Evolutionary conservation across 345 rosid genomes (phyloP).

Genomic region (Acer negundo): DNA sequence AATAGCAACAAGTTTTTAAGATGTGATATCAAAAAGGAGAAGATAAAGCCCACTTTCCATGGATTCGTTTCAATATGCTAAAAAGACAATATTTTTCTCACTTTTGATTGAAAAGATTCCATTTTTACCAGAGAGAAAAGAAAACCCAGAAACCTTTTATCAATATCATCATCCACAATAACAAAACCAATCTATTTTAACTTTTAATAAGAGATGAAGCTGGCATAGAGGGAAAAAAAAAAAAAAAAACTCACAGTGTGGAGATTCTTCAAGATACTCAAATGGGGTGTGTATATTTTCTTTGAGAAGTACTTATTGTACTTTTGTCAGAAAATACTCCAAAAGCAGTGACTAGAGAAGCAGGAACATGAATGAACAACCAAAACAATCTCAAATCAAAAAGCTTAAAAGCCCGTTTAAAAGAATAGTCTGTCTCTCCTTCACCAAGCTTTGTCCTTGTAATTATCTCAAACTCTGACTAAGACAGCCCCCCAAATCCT

Average conservation of each 20-base stretch:
- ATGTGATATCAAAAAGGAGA: background rate
- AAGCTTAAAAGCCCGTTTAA: slow-evolving; percentile 8
- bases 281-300: slow-evolving; percentile 14
- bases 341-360: slow-evolving; percentile 26
- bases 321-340: background rate
- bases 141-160: background rate
- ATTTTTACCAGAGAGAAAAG: slow-evolving; percentile 6
- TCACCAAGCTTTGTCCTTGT: slow-evolving; percentile 3
- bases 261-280: slow-evolving; percentile 46
- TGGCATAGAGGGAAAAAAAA: slow-evolving; percentile 2
- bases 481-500: background rate
- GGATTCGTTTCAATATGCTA: slow-evolving; percentile 34
- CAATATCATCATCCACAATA: background rate
- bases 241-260: slow-evolving; percentile 29
- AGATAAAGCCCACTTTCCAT: slow-evolving; percentile 34
- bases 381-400: slow-evolving; percentile 15
- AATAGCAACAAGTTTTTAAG: no score
- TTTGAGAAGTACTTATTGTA: background rate
- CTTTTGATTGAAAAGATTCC: slow-evolving; percentile 36
- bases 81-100: slow-evolving; percentile 28
- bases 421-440: slow-evolving; percentile 13
- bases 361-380: slow-evolving; percentile 26
- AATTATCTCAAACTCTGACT: slow-evolving; percentile 17
- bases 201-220: background rate
- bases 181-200: background rate